These are phyloP conservation scores for Tremella yokohamensis DNA, from an alignment of 768 basidiomycete species.

Conservation along the genomic window DNA sequence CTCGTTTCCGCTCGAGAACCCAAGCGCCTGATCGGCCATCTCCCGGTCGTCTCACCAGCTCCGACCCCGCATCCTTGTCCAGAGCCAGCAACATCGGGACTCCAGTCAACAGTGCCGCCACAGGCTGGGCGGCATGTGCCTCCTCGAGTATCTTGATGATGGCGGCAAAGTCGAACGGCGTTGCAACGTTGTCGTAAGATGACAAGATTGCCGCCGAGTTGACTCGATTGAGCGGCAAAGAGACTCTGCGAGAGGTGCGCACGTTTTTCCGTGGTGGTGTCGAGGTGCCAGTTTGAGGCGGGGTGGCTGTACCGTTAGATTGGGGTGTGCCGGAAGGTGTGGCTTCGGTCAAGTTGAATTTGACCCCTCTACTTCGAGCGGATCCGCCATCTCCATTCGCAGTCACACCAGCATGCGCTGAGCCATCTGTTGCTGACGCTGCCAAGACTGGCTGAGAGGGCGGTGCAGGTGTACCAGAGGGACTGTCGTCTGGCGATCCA, in stretches of 20 bases:
- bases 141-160: conserved; percentile 65
- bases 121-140: conserved; percentile 69
- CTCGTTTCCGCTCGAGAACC: conserved; percentile 53
- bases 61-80: conserved; percentile 55
- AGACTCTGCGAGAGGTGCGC: conserved; percentile 32
- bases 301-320: neutral
- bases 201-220: conserved; percentile 23
- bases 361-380: conserved; percentile 18
- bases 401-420: neutral
- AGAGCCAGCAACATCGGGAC: conserved; percentile 83
- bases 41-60: conserved; percentile 44
- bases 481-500: conserved; percentile 52
- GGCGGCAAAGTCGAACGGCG: conserved; percentile 69
- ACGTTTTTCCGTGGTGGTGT: conserved; percentile 18
- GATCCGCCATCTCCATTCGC: neutral
- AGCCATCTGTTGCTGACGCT: neutral
- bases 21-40: conserved; percentile 51
- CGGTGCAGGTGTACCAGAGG: conserved; percentile 22
- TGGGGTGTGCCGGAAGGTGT: conserved; percentile 25
- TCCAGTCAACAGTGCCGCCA: conserved; percentile 69
- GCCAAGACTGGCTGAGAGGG: conserved; percentile 26
- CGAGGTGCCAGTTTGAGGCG: neutral
- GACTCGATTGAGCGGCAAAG: conserved; percentile 42
- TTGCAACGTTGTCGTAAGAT: conserved; percentile 55
- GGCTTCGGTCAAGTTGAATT: conserved; percentile 41